phyloP scores from a whole-genome alignment of 495 filamentous ascomycete genomes.

The Tricharina praecox region DNA sequence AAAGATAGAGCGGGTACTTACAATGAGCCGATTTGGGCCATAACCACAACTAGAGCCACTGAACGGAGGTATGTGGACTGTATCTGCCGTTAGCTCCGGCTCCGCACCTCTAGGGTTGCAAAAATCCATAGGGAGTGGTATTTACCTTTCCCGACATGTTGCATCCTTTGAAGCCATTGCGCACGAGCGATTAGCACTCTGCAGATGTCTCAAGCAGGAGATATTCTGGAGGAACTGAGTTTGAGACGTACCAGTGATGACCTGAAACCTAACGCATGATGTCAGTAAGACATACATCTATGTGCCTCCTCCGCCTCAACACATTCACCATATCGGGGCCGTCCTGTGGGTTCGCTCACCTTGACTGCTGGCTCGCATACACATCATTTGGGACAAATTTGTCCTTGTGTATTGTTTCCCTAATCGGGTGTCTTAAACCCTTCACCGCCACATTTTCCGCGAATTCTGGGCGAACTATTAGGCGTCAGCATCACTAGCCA shows the following conservation, averaged over 20 bases:
- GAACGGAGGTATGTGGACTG: constrained; percentile 72
- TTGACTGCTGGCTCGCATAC: constrained; percentile 55
- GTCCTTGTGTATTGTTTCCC: constrained; percentile 45
- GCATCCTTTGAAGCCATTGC: constrained; percentile 38
- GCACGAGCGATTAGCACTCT: not conserved
- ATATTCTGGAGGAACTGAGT: no score
- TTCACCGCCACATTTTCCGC: constrained; percentile 62
- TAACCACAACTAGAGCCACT: constrained; percentile 66
- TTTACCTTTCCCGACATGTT: constrained; percentile 92
- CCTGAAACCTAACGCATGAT: constrained; percentile 55
- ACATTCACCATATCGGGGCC: not conserved
- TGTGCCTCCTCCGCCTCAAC: not conserved
- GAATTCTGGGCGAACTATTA: constrained; percentile 49
- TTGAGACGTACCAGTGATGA: constrained; percentile 51
- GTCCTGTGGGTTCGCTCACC: no score
- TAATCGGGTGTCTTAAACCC: constrained; percentile 65
- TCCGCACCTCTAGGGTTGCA: no score
- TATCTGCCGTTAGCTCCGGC: constrained; percentile 20
- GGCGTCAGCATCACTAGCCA: constrained; percentile 11
- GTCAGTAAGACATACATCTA: constrained; percentile 15
- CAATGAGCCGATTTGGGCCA: constrained; percentile 88
- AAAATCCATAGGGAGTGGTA: constrained; percentile 1
- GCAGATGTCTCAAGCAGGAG: no score
- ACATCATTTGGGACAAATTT: constrained; percentile 77
- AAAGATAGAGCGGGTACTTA: constrained; percentile 8